Percentiles rank a stretch among this genome's conserved stretches.
Evolutionary conservation across 768 basidiomycete species (phyloP).

Genomic region (Mycena leptocephala): DNA sequence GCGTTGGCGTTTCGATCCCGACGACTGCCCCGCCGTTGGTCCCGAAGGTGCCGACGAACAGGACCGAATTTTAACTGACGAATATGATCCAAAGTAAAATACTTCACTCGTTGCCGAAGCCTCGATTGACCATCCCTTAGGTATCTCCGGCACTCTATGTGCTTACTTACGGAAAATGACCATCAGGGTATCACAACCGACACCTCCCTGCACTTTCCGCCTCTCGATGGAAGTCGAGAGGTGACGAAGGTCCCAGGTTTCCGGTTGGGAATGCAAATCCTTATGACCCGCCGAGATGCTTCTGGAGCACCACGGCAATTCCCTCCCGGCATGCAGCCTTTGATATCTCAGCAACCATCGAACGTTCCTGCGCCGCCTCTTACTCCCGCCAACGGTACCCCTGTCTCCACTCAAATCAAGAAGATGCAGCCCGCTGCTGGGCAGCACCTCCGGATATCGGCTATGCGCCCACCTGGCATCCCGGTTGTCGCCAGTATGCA

Average conservation of each 20-base stretch:
- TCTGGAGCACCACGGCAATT: conserved; percentile 19
- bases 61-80: conserved; percentile 79
- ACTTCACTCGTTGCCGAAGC: not conserved
- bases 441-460: conserved; percentile 76
- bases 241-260: conserved; percentile 63
- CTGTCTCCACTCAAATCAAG: conserved; percentile 76
- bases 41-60: conserved; percentile 75
- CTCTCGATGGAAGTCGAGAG: conserved; percentile 67
- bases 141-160: conserved; percentile 73
- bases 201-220: conserved; percentile 32
- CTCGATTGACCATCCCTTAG: conserved; percentile 46
- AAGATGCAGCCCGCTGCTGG: conserved; percentile 70
- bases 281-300: conserved; percentile 30
- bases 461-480: conserved; percentile 66
- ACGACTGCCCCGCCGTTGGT: conserved; percentile 72
- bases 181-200: conserved; percentile 32
- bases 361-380: conserved; percentile 10
- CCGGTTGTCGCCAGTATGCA: conserved; percentile 54
- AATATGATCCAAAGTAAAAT: conserved; percentile 71
- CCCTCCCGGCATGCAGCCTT: conserved; percentile 19
- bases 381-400: conserved; percentile 57
- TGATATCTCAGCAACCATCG: conserved; percentile 27
- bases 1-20: conserved; percentile 80
- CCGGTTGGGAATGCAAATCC: conserved; percentile 33
- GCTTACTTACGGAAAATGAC: conserved; percentile 65